Percentiles rank a stretch among this genome's conserved stretches.
phyloP scores from a whole-genome alignment of 179 eudicot genomes.

The Camellia oleifera region DNA sequence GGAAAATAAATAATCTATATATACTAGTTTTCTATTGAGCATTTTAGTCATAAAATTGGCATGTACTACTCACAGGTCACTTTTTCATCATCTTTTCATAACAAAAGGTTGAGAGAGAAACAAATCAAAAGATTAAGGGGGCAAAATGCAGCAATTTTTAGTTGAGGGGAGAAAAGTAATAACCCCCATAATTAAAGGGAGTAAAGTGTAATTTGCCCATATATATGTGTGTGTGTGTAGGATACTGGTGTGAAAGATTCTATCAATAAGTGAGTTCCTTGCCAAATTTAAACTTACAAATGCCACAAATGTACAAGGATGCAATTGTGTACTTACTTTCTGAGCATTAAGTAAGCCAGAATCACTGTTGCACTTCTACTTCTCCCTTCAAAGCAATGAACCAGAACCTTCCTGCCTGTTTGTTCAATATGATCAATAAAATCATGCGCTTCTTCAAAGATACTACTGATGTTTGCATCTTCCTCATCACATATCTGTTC shows the following conservation, averaged over 20 bases:
- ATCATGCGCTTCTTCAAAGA: constrained; percentile 83
- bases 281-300: background rate
- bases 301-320: background rate
- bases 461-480: constrained; percentile 72
- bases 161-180: too few species aligned
- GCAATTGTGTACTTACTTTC: constrained; percentile 63
- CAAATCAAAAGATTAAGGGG: too few species aligned
- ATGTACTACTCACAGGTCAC: too few species aligned
- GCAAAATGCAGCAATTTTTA: too few species aligned
- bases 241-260: background rate
- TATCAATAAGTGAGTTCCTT: background rate
- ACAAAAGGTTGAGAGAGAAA: too few species aligned
- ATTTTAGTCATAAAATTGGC: too few species aligned
- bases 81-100: too few species aligned
- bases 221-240: background rate
- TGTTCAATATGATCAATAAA: constrained; percentile 73
- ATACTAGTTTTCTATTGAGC: too few species aligned
- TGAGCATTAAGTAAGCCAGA: constrained; percentile 85
- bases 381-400: constrained; percentile 99
- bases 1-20: too few species aligned
- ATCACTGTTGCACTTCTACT: constrained; percentile 95
- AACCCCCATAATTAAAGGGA: too few species aligned
- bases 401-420: constrained; percentile 81
- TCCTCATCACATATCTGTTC: constrained; percentile 83
- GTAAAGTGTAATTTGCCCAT: too few species aligned